Evolutionary conservation across 345 rosid species (phyloP), one percentile per base, ranked within the genome.

Genomic region (Eucalyptus pauciflora): DNA sequence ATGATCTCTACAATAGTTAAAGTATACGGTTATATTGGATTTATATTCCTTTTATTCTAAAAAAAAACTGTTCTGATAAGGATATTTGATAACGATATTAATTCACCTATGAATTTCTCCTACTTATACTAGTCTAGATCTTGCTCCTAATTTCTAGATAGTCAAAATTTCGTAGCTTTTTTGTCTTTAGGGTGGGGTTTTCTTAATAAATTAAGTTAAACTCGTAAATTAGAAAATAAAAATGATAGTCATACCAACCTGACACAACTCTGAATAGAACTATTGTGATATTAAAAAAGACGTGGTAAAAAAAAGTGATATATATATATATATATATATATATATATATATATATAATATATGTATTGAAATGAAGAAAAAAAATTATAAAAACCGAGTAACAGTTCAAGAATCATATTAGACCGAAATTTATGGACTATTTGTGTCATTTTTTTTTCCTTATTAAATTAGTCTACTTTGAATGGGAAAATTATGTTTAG

Each of bases 311-410:
- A n/a, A n/a, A 64, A 64, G 33, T 7, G 33, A n/a, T 13, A 64
- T n/a, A 1, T 64, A 3, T 8, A 1, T 64, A 3, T 8, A 0
- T n/a, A n/a, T 13, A 64, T n/a, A 1, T 64, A 3, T 8, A 1
- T 64, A 3, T 8, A n/a, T 13, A 64, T n/a, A 1, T 64, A 3
- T 8, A 1, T 64, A 3, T 8, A 0, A n/a, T n/a, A n/a, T n/a
- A n/a, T n/a, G 10, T 2, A 62, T 62, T 13, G 8, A 60, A 60
- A 60, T 60, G 67, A 60, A 27, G 29, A 60, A 25, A 11, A 58
- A 60, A 60, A 27, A 11, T 10, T 27, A 27, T 60, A 27, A 1
- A 60, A 60, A 5, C 1, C 20, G 7, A 51, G 54, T 14, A 16
- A 51, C 18, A 16, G 15, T 16, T 51, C 7, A 20, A 54, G 8